Conservation (phyloP, 345 rosid species). For the Chamaenerion angustifolium region DNA sequence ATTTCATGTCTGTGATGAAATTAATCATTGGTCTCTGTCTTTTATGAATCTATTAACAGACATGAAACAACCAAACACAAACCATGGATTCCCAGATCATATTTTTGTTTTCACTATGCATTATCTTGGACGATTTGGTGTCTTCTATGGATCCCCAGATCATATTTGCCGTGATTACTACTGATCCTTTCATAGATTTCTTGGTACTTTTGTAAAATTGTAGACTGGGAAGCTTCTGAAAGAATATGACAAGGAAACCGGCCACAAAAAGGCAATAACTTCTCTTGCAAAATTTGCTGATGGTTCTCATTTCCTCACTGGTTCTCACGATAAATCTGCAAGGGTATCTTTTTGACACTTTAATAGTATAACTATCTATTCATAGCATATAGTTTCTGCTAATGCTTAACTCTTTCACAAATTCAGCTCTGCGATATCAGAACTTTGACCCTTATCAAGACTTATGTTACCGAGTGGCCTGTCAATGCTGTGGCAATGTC, state of each 20-base stretch:
- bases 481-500: too few species aligned
- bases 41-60: too few species aligned
- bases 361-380: not conserved
- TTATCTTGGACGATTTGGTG: too few species aligned
- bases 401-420: conserved; percentile 1
- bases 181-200: conserved; percentile 50
- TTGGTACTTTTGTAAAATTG: conserved; percentile 4
- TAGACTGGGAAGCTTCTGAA: conserved; percentile 83
- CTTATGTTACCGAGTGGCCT: too few species aligned
- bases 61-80: too few species aligned
- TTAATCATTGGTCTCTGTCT: too few species aligned
- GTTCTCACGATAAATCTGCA: conserved; percentile 91
- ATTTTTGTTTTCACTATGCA: too few species aligned
- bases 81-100: too few species aligned
- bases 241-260: conserved; percentile 53
- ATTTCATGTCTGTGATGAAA: too few species aligned
- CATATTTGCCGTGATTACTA: conserved; percentile 79
- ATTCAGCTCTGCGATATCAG: conserved; percentile 84
- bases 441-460: conserved; percentile 76
- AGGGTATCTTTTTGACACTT: conserved; percentile 30
- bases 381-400: not conserved
- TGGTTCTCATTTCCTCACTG: too few species aligned
- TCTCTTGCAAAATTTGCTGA: conserved; percentile 72
- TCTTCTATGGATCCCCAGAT: too few species aligned
- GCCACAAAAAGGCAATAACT: conserved; percentile 76